Evolutionary conservation across 257 asterid genomes (phyloP).

Genomic region (Rauvolfia tetraphylla): DNA sequence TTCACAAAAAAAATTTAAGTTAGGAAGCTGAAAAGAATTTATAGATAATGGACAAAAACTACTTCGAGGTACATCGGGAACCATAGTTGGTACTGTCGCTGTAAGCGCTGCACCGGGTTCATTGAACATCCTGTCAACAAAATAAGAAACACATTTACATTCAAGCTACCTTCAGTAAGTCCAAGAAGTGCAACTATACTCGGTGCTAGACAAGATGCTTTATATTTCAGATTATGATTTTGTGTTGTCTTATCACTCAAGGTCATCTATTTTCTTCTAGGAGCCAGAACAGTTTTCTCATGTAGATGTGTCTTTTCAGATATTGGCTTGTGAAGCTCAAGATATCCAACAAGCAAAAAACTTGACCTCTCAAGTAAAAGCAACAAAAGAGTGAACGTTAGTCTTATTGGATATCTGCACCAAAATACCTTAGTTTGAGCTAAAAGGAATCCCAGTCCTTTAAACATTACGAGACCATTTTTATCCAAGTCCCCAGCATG

Average conservation of each 20-base stretch:
- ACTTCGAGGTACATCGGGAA: neutral
- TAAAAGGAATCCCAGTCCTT: neutral
- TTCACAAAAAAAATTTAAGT: neutral
- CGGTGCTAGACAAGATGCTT: neutral
- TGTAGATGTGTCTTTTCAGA: neutral
- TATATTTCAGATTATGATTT: neutral
- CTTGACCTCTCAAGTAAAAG: neutral
- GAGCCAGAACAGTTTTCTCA: neutral
- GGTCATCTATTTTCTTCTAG: neutral
- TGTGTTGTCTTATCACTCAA: neutral
- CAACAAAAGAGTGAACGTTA: neutral
- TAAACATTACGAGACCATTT: neutral
- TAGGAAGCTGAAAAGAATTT: constrained; percentile 1
- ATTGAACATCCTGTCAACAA: constrained; percentile 3
- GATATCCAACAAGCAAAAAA: neutral
- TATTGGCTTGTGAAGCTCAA: too few relatives aligned
- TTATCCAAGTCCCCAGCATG: neutral
- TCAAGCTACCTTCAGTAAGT: neutral
- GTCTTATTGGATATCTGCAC: neutral
- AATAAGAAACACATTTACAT: constrained; percentile 9
- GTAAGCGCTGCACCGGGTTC: constrained; percentile 5
- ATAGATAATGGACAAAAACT: neutral
- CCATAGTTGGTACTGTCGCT: neutral
- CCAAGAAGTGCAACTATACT: neutral
- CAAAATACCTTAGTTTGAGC: neutral